These are phyloP conservation scores for Melastoma malabathricum DNA, from an alignment of 345 rosid genomes.

Conservation along the genomic window DNA sequence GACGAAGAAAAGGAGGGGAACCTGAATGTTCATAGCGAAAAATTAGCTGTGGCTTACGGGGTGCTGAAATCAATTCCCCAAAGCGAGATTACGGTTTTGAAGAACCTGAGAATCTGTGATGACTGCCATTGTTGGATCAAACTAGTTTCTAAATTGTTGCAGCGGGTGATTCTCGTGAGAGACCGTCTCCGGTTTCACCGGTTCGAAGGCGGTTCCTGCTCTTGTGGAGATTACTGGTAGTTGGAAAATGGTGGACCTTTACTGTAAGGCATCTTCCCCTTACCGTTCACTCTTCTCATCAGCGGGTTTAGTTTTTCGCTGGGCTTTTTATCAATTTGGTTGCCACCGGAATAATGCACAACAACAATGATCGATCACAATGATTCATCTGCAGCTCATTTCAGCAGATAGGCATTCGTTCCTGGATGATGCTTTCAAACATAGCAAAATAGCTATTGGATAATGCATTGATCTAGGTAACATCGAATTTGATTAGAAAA, in stretches of 20 bases:
- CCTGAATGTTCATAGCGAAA: conserved; percentile 61
- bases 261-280: no score
- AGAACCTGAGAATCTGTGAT: conserved; percentile 63
- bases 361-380: no score
- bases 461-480: no score
- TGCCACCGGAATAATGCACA: no score
- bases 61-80: conserved; percentile 64
- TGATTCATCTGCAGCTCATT: no score
- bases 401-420: no score
- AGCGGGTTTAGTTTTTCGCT: no score
- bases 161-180: conserved; percentile 52
- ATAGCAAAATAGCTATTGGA: no score
- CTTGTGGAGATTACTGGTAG: conserved; percentile 69
- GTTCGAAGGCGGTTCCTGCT: conserved; percentile 68
- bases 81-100: conserved; percentile 46
- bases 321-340: no score
- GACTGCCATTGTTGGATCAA: conserved; percentile 81
- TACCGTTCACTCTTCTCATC: no score
- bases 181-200: conserved; percentile 73
- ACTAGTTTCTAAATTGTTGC: conserved; percentile 40
- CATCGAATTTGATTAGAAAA: no score
- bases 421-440: no score
- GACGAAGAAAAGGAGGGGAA: conserved; percentile 81
- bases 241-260: background rate
- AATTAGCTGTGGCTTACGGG: conserved; percentile 68